Base-by-base conservation (phyloP, 2,329 filamentous ascomycete species). In the Alternaria sp. region DNA sequence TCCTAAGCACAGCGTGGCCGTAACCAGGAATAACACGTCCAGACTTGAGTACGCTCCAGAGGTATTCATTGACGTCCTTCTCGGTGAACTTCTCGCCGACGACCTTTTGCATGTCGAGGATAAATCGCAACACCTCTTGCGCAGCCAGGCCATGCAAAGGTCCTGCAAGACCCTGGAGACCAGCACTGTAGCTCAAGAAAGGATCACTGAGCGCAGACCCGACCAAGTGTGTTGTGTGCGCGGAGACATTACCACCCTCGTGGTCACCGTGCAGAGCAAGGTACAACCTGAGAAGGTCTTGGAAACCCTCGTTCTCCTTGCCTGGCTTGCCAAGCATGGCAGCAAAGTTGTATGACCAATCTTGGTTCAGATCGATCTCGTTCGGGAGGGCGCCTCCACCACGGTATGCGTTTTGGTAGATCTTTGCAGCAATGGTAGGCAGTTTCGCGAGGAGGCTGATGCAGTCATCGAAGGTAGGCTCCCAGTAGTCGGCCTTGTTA, bases 281-380 rank as follows among this genome's bases (percentile, higher is more conserved):
- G 82, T 99, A 99, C 32, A 99, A 84, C 71, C 95, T 89, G 65
- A 99, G 87, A 20, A 99, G 86, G 75, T 99, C 95, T 79, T 98
- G 94, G 86, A 99, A 97, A 79, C 92, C 91, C 82, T 94, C 92
- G 72, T 98, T 90, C 81, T 97, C 85, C 80, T 90, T 88, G 69
- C 93, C 93, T 52, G 90, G 88, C 84, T 96, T 97, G 75, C 94
- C 94, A 55, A 98, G 87, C 89, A 98, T 93, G 68, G 93, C 92
- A 46, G 95, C 95, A 75, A 97, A 99, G 86, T 99, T 99, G 86
- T 97, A 97, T 0, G 94, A 91, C 95, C 95, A 99, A 81, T 99
- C 95, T 82, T 97, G 92, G 70, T 91, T 86, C 59, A 88, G 81
- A 73, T 99, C 94, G 51, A 96, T 84, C 79, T 91, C 84, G 71